Evolutionary conservation across 2,329 filamentous ascomycete species (phyloP), one percentile per base, ranked within the genome.

Genomic region (Trichoderma gracile): DNA sequence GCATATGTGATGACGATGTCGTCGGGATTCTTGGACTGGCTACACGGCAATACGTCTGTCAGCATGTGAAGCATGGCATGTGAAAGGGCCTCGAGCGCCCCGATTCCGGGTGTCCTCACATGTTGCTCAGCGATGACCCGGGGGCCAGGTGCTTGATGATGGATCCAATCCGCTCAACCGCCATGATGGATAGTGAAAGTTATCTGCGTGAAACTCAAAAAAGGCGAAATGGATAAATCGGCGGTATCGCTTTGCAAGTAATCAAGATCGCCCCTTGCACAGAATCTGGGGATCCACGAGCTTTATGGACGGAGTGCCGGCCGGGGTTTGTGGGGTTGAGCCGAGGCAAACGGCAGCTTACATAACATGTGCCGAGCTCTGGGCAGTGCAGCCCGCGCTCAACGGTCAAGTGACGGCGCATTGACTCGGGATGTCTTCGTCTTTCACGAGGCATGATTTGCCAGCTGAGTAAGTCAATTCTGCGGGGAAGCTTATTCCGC

Each of bases 1-100:
- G 94, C 94, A 65, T 96, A 86, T 8, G 95, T 99, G 74, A 98
- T 97, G 76, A 99, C 95, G 62, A 99, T 85, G 81, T 99, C 95
- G 76, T 98, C 94, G 70, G 93, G 87, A 78, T 96, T 96, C 83
- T 98, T 93, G 71, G 91, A 88, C 65, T 91, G 93, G 74, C 93
- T 97, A 65, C 49, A 52, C 10, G 33, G 17, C 46, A 33, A 25
- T n/a, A n/a, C 45, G 55, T 46, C 50, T 66, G 68, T 65, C 27
- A 65, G 65, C 62, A 54, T 46, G 53, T 23, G 49, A 33, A 54
- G 53, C 25, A 46, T 49, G 10, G 33, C 33, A 38, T 38, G 49
- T 52, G 49, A 52, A 52, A 33, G 17, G 27, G 14, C 47, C 49
- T 23, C 10, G 19, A 45, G 19, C n/a, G 25, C 38, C 50, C 52